Percentiles rank a stretch among this genome's conserved stretches.
phyloP scores from a whole-genome alignment of 805 yeast species.

The Yarrowia deformans region DNA sequence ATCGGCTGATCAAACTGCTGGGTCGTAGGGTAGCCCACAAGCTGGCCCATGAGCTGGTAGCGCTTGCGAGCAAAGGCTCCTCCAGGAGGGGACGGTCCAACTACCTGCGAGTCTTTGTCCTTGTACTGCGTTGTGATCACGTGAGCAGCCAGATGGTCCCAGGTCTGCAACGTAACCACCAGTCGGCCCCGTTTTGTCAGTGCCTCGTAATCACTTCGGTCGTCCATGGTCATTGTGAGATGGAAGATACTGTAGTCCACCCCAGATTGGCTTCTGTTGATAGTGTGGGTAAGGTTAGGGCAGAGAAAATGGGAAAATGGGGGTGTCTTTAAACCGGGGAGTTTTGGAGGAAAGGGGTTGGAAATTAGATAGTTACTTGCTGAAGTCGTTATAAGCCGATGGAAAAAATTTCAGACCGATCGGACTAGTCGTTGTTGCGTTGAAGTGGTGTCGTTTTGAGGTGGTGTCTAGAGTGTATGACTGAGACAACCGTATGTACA shows the following conservation, averaged over 20 bases:
- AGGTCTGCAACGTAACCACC: constrained; percentile 16
- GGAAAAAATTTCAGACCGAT: too few species aligned
- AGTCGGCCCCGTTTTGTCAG: constrained; percentile 25
- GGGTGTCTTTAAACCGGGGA: too few species aligned
- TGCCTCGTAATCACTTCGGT: constrained; percentile 18
- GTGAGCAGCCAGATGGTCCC: constrained; percentile 38
- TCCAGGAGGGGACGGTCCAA: constrained; percentile 6
- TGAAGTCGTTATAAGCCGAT: too few species aligned
- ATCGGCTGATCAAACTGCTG: constrained; percentile 35
- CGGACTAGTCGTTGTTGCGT: too few species aligned
- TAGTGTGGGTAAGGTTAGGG: background rate
- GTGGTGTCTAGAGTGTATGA: too few species aligned
- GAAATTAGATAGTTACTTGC: too few species aligned
- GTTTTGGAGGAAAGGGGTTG: too few species aligned
- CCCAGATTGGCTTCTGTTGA: background rate
- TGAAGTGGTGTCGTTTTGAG: too few species aligned
- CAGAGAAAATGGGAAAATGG: too few species aligned
- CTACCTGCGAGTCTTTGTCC: background rate
- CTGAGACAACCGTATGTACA: too few species aligned
- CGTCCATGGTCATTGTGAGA: constrained; percentile 23
- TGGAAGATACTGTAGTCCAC: background rate
- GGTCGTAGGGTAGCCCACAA: constrained; percentile 10
- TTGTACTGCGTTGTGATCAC: constrained; percentile 27
- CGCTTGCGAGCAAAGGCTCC: constrained; percentile 23
- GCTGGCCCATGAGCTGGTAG: constrained; percentile 25